Base-by-base conservation (phyloP, 1,284 basidiomycete species). In the Ganoderma multipileum region DNA sequence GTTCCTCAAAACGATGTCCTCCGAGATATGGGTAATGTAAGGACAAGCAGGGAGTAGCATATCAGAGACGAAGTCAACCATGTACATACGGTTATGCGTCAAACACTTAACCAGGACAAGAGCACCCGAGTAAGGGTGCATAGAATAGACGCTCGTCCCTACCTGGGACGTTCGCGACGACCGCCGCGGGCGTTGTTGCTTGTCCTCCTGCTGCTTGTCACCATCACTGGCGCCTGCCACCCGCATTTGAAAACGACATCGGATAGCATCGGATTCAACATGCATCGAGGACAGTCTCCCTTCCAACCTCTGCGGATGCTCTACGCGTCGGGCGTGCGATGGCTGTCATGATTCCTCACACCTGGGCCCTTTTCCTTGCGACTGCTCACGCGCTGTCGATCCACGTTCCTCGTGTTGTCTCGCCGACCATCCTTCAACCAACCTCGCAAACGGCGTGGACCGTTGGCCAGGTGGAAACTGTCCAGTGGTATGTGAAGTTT, bases 341-440 rank as follows among this genome's bases (percentile, higher is more conserved):
- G 11, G 1, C 28, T 23, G 52, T 20, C 30, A 55, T 55, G 14
- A 55, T 33, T 3, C 52, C 23, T 54, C 50, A 7, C 9, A 33
- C 47, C 39, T 23, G 33, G 33, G n/a, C 54, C 62, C n/a, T 39
- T 9, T 26, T 52, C 33, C 18, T 38, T 39, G 44, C 47, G 2
- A 50, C 47, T 26, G 38, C 11, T 52, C 33, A 36, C 36, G 62
- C 50, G 20, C 62, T 63, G n/a, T 33, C 50, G n/a, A 33, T 52
- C 12, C 30, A 39, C 20, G 47, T 55, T 12, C 62, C 62, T 33
- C 62, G 62, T 14, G 50, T 36, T 26, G 50, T 38, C n/a, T 63
- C 62, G 23, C 62, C 44, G 12, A 54, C 52, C 7, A 63, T 52
- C 44, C 47, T 52, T 33, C 20, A 63, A 54, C 62, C 62, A 8